phyloP scores from a whole-genome alignment of 371 early-diverging fungal species.

The Rhizopus delemar region DNA sequence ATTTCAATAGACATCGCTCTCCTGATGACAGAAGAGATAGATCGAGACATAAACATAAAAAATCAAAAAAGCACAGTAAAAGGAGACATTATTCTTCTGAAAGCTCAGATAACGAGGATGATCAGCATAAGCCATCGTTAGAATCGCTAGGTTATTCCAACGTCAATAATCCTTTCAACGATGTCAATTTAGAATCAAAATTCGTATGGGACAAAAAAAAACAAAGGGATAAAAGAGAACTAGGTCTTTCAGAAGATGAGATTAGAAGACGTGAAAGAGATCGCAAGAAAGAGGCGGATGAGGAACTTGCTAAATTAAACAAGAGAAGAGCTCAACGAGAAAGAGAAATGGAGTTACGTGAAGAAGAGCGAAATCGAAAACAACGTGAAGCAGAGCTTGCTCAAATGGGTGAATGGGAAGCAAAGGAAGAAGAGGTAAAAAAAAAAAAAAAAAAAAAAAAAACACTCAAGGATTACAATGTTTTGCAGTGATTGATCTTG shows the following conservation, averaged over 20 bases:
- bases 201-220: conserved; percentile 82
- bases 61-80: conserved; percentile 15
- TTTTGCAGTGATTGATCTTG: neutral
- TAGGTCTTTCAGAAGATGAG: conserved; percentile 64
- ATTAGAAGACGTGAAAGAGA: conserved; percentile 59
- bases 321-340: conserved; percentile 82
- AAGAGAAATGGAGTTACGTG: conserved; percentile 75
- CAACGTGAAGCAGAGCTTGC: conserved; percentile 84
- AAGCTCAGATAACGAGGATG: conserved; percentile 7
- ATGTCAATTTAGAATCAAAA: conserved; percentile 77
- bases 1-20: conserved; percentile 10
- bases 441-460: conserved; percentile 8
- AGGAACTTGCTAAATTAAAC: conserved; percentile 81
- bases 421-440: conserved; percentile 76
- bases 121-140: conserved; percentile 26
- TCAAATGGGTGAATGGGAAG: conserved; percentile 94
- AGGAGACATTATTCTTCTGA: conserved; percentile 2
- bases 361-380: conserved; percentile 74
- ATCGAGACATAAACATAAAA: conserved; percentile 14
- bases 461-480: neutral
- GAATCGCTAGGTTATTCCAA: conserved; percentile 64
- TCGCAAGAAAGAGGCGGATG: conserved; percentile 70
- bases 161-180: conserved; percentile 82
- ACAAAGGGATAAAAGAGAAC: conserved; percentile 67
- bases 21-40: conserved; percentile 1